These are phyloP conservation scores for Phytopythium montanum DNA, from an alignment of 352 stramenopile genomes.

Conservation along the genomic window DNA sequence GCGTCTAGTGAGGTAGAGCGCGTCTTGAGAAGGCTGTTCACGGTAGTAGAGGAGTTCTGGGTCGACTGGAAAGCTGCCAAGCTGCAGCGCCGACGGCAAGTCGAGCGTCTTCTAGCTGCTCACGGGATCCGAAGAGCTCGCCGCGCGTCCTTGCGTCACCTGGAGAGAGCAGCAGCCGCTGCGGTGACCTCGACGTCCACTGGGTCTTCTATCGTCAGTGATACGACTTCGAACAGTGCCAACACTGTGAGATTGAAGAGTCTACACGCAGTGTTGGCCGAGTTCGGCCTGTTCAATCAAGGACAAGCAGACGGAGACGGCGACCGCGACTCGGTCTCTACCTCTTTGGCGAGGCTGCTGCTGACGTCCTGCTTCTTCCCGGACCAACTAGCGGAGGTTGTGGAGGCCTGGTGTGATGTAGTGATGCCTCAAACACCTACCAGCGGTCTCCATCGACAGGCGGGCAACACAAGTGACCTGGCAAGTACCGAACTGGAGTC, in stretches of 20 bases:
- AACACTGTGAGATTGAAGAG: neutral
- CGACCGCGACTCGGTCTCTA: neutral
- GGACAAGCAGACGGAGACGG: constrained; percentile 2
- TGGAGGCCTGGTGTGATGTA: constrained; percentile 6
- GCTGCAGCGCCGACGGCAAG: constrained; percentile 15
- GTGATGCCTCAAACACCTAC: neutral
- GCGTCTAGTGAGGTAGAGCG: neutral
- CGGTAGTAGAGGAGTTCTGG: constrained; percentile 32
- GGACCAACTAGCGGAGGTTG: constrained; percentile 13
- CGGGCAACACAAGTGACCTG: neutral
- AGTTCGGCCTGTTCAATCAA: neutral
- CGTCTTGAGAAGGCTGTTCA: constrained; percentile 8
- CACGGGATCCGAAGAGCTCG: constrained; percentile 11
- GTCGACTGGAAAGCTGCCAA: constrained; percentile 39
- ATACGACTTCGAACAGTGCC: neutral
- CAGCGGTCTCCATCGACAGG: neutral
- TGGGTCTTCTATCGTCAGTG: neutral
- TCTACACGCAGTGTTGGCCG: neutral
- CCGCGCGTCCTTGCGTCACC: constrained; percentile 6
- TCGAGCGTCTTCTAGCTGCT: constrained; percentile 13
- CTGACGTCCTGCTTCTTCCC: constrained; percentile 40
- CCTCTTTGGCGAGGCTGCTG: constrained; percentile 17
- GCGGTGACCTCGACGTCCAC: neutral
- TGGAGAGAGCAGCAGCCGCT: constrained; percentile 4
- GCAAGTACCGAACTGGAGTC: too few species aligned